Base-by-base conservation (phyloP, 1,284 basidiomycete species). In the Mycena citricolor region DNA sequence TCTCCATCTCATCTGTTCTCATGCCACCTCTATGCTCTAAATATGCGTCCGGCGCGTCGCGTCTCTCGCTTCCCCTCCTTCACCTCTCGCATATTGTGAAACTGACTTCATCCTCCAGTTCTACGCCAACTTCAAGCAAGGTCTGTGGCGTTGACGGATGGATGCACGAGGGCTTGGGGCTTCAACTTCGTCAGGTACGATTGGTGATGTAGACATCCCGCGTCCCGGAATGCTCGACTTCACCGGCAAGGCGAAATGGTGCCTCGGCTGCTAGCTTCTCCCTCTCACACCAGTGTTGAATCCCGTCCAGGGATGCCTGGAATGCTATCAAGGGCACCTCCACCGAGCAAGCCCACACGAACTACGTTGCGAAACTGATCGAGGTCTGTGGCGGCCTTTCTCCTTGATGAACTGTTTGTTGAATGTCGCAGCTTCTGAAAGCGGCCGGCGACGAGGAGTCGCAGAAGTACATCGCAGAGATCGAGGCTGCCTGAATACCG, bases 191-290 rank as follows among this genome's bases (percentile, higher is more conserved):
- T 17, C 58, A 89, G 92, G 79, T 32, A 92, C 19, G 40, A 28
- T 35, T 29, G 25, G 13, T 29, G 32, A 35, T 42, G 32, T 28
- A 42, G 39, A 30, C 39, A 42, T 32, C 32, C 39, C 30, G 39
- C 39, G 16, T 19, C 32, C 40, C 16, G 40, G 32, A 14, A 40
- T 90, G 66, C 59, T 91, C 25, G 86, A 91, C 61, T 90, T 91
- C 60, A 66, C 69, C n/a, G 90, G 83, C 54, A 42, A 42, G 23
- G 23, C 39, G 25, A 42, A 42, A 20, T 42, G 39, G 28, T 39
- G 20, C 34, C 22, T n/a, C n/a, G n/a, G 73, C 61, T 23, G 11
- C 4, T 21, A 13, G 12, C 19, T 33, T 44, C 14, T 36, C 17
- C 22, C 34, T n/a, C n/a, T 36, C 25, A 39, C n/a, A 39, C 36